Evolutionary conservation across 768 basidiomycete genomes (phyloP), one percentile per base, ranked within the genome.

Genomic region (Fomitopsis pulvina): DNA sequence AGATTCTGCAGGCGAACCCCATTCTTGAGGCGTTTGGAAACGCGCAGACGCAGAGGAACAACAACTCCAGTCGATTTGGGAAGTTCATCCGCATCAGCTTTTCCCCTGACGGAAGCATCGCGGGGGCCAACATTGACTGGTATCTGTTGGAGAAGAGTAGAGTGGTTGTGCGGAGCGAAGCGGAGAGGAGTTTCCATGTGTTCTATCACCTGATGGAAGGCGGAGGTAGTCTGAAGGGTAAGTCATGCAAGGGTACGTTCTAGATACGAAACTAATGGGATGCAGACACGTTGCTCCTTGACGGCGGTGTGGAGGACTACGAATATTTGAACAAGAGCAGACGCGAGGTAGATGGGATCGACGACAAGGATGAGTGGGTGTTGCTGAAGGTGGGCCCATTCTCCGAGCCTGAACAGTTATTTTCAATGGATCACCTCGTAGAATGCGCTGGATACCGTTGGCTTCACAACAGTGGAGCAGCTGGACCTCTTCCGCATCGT

Each of bases 61-160:
- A 98, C 68, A 99, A 99, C 63, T 98, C 96, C 1, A 92, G 90
- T 77, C 88, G 96, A 32, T 99, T 99, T 64, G 94, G 93, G 26
- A 99, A 99, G 68, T 99, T 99, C 64, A 89, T 99, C 41, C 78
- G 92, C 40, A 98, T 99, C 53, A 87, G 86, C 62, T 99, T 99
- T 68, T 81, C 90, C 1, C 84, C 88, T 0, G 83, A 89, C 56
- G 94, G 95, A 2, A 92, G 91, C 56, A 99, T 99, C 50, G 88
- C 93, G 0, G 96, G 96, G 0, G 96, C 96, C 22, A 97, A 93
- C 63, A 92, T 98, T 52, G 94, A 99, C 65, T 98, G 96, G 96
- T 99, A 99, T 64, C 73, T 99, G 26, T 71, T 99, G 50, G 96
- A 99, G 73, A 99, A 99, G 75, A 94, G 92, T 61, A 72, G 96